Base-by-base conservation (phyloP, 805 yeast genomes). In the Yarrowia alimentaria region DNA sequence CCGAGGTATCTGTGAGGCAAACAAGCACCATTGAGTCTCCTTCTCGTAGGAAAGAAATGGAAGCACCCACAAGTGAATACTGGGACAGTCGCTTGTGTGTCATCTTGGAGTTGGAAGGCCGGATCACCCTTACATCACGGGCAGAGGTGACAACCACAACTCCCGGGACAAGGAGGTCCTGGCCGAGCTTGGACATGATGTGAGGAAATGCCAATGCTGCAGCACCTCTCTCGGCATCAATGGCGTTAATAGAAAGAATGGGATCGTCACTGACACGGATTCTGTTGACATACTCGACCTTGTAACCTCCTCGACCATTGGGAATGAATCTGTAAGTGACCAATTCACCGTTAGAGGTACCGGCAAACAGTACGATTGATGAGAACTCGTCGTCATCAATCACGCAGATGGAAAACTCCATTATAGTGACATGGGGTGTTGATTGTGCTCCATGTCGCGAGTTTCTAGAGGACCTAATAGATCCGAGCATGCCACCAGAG, bases 281-380 rank as follows among this genome's bases (percentile, higher is more conserved):
- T 0, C 68, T 62, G 30, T 72, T 81, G 6, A 77, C 70, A 53
- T 74, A 74, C 19, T 73, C 74, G 0, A 79, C 84, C 21, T 70
- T 68, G 61, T 80, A 88, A 43, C 79, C 70, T 0, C 91, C 93
- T 35, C 73, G 65, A 0, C 74, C 68, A 33, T 73, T 75, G 1
- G 95, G 95, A 4, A 80, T 62, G 2, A 90, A 65, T 59, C 81
- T 80, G 65, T 76, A 86, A 0, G 80, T 73, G 20, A 82, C 55
- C 10, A 88, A 61, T 52, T 85, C 84, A 13, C 97, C 97, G 12
- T 68, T 68, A 52, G 79, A 77, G 0, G 96, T 84, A 18, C 98
- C 98, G 10, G 81, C 84, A 18, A 78, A 66, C 66, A 90, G 65
- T 19, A 85, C 59, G 28, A 90, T 77, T n/a, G 88, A 81, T 0